These are phyloP conservation scores for Phytopythium sindhum DNA, from an alignment of 352 stramenopile species.

Conservation along the genomic window DNA sequence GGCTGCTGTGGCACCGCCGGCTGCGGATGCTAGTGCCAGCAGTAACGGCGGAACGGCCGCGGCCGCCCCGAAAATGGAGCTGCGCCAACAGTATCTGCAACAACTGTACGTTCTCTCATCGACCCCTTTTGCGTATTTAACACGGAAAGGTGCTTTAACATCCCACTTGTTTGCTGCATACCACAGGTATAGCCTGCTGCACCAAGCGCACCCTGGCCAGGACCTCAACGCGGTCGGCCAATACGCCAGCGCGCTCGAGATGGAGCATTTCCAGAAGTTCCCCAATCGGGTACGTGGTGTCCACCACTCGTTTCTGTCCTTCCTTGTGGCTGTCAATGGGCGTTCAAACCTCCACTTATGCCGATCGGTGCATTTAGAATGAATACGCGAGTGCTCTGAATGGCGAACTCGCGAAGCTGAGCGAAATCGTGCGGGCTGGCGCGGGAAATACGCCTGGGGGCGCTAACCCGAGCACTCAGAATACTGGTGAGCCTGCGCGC, in stretches of 20 bases:
- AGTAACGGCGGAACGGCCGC: neutral
- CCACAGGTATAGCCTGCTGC: constrained; percentile 24
- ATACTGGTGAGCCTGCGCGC: neutral
- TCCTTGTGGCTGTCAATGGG: neutral
- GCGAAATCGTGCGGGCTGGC: constrained; percentile 39
- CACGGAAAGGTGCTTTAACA: neutral
- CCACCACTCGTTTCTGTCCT: neutral
- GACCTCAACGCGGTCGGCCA: constrained; percentile 46
- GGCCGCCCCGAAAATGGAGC: constrained; percentile 7
- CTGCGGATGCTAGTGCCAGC: neutral
- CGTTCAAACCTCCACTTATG: neutral
- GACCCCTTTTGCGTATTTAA: neutral
- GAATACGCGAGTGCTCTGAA: constrained; percentile 56
- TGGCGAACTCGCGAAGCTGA: constrained; percentile 59
- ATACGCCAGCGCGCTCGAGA: constrained; percentile 66
- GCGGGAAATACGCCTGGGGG: neutral
- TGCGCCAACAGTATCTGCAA: constrained; percentile 43
- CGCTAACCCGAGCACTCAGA: neutral
- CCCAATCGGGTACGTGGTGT: constrained; percentile 27
- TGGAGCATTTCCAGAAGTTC: constrained; percentile 53
- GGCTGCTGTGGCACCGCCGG: neutral
- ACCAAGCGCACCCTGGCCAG: constrained; percentile 52
- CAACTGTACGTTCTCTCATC: constrained; percentile 26
- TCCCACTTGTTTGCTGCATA: neutral
- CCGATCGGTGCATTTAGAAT: constrained; percentile 17